A percentile compares a stretch with the other conserved stretches of the same genome.
Conservation (phyloP, 345 rosid species). For the Arabidopsis thaliana region DNA sequence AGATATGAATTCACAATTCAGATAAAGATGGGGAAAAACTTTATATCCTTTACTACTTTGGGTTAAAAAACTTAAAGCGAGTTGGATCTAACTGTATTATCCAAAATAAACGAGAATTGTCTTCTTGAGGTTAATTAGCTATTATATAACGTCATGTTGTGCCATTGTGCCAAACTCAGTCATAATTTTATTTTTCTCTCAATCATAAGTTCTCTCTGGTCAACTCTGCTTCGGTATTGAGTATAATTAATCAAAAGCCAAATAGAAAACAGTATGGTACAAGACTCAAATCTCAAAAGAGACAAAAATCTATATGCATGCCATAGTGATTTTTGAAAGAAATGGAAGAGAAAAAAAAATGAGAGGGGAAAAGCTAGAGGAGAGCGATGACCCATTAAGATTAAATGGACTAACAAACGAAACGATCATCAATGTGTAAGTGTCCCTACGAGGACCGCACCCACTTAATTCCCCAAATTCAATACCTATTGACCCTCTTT, state of each 20-base stretch:
- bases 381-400: constrained; percentile 24
- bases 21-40: not conserved
- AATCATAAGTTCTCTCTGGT: constrained; percentile 27
- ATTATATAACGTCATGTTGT: constrained; percentile 1
- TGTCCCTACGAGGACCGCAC: constrained; percentile 50
- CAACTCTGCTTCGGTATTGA: constrained; percentile 10
- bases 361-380: constrained; percentile 9
- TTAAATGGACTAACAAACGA: constrained; percentile 35
- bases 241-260: not conserved
- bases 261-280: not conserved
- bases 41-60: not conserved
- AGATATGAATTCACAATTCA: not conserved
- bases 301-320: constrained; percentile 8
- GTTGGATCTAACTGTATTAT: not conserved
- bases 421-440: constrained; percentile 40
- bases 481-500: constrained; percentile 39
- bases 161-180: constrained; percentile 24
- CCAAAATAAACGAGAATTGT: constrained; percentile 13
- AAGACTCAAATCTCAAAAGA: constrained; percentile 2
- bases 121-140: not conserved
- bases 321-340: constrained; percentile 11
- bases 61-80: not conserved
- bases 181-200: not conserved
- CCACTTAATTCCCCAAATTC: constrained; percentile 44
- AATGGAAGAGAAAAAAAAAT: not conserved